Evolutionary conservation across 1,284 basidiomycete genomes (phyloP).

Genomic region (Ustilago vetiveriae): DNA sequence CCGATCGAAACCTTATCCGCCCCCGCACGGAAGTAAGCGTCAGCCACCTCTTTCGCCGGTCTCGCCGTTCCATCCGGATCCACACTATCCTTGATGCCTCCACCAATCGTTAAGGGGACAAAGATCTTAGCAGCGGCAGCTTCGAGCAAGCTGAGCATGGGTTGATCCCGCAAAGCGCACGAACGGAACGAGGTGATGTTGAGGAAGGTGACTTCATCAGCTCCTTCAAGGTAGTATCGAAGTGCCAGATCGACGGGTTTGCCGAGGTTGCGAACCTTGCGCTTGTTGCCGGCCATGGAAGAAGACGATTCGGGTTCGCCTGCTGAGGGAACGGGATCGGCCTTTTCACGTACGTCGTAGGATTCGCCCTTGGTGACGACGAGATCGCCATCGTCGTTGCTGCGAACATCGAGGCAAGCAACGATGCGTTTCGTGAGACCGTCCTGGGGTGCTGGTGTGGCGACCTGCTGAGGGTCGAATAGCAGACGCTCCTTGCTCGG

Average conservation of each 20-base stretch:
- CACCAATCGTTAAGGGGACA: constrained; percentile 98
- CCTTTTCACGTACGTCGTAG: constrained; percentile 90
- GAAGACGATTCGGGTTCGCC: constrained; percentile 4
- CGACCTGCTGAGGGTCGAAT: constrained; percentile 47
- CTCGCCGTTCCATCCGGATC: constrained; percentile 93
- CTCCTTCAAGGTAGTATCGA: constrained; percentile 86
- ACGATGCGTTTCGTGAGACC: constrained; percentile 87
- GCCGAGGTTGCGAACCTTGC: constrained; percentile 93
- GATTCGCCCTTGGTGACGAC: constrained; percentile 99
- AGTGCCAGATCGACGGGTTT: constrained; percentile 93
- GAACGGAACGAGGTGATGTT: constrained; percentile 99
- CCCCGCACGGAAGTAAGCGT: constrained; percentile 93
- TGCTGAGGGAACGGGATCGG: constrained; percentile 11
- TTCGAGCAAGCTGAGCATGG: constrained; percentile 95
- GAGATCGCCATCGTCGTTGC: constrained; percentile 94
- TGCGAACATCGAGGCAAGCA: constrained; percentile 96
- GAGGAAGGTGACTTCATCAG: constrained; percentile 95
- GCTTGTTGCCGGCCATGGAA: constrained; percentile 29
- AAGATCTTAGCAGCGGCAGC: constrained; percentile 89
- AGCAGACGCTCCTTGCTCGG: constrained; percentile 39
- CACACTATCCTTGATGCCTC: constrained; percentile 94
- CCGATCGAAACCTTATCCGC: constrained; percentile 98
- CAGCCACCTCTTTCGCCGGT: constrained; percentile 91
- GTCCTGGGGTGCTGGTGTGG: constrained; percentile 66
- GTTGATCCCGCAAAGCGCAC: constrained; percentile 93